Evolutionary conservation across 768 basidiomycete genomes (phyloP), one percentile per base, ranked within the genome.

Genomic region (Wakefieldia striispora): DNA sequence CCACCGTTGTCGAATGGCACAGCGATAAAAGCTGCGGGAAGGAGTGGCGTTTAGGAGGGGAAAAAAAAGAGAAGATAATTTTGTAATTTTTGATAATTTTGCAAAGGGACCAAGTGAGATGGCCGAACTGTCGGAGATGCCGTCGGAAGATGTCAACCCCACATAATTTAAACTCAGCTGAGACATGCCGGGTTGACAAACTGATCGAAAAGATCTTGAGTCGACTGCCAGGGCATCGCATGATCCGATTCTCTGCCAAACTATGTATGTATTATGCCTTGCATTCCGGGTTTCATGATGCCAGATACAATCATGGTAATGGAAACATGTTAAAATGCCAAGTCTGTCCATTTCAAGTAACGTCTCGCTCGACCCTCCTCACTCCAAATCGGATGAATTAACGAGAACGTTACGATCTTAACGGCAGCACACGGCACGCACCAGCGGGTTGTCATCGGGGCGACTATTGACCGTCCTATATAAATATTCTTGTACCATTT

Each of bases 11-110:
- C 47, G 1, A 59, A 65, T 11, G 62, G 53, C 5, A 69, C 72
- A 1, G 59, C 62, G 4, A 75, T 81, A 45, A 86, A 76, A 57
- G 86, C 88, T 3, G 80, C 86, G 29, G 88, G 88, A 7, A 72
- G 88, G 24, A 88, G 82, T 60, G 85, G 87, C 1, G 58, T 68
- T 21, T 81, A 73, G 55, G 34, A 48, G 51, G n/a, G n/a, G n/a
- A n/a, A n/a, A n/a, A n/a, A 6, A 8, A 16, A 23, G 40, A 47
- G 40, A 41, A 36, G 38, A 11, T 31, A 17, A 35, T n/a, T 37
- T 45, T 38, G 45, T 45, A 37, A 42, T 37, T 20, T 38, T 12
- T 17, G 4, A 19, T 4, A 36, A 45, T 24, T 23, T 44, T 38
- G 35, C n/a, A 26, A 26, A 21, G n/a, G n/a, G n/a, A 8, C 29